Evolutionary conservation across 257 asterid genomes (phyloP).

Genomic region (Euphrasia confusa): DNA sequence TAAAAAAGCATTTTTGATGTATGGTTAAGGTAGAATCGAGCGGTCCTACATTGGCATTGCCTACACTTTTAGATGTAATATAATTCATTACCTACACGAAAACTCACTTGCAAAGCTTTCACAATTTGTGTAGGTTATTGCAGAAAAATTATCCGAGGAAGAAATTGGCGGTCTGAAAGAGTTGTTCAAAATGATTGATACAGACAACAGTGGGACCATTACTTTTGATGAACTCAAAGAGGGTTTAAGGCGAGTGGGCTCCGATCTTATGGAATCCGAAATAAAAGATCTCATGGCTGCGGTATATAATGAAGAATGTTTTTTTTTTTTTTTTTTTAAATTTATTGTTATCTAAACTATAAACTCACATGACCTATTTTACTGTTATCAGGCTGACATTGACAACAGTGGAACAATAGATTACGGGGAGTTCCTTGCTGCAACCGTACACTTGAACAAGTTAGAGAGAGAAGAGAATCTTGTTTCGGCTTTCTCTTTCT

Average conservation of each 20-base stretch:
- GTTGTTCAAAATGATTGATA: conserved; percentile 86
- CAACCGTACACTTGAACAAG: conserved; percentile 94
- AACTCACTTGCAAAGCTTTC: conserved; percentile 12
- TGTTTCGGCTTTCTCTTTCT: conserved; percentile 79
- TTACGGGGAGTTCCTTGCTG: conserved; percentile 96
- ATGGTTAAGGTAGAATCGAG: no score
- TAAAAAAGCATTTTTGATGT: no score
- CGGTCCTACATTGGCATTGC: neutral
- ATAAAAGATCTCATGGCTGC: conserved; percentile 89
- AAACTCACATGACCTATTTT: neutral
- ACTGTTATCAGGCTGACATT: conserved; percentile 61
- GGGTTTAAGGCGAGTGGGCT: conserved; percentile 80
- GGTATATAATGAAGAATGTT: conserved; percentile 30
- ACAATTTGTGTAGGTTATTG: conserved; percentile 60
- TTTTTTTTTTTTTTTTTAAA: neutral
- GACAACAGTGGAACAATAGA: conserved; percentile 93
- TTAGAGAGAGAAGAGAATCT: conserved; percentile 85
- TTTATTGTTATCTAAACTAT: neutral
- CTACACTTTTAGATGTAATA: neutral
- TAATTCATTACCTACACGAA: neutral
- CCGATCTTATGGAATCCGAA: conserved; percentile 93
- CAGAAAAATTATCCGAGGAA: conserved; percentile 88
- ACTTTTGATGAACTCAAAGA: conserved; percentile 92
- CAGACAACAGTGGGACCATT: conserved; percentile 85
- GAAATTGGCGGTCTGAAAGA: conserved; percentile 93